These are phyloP conservation scores for Chrysoporthe austroafricana DNA, from an alignment of 2,329 filamentous ascomycete species.

Conservation along the genomic window DNA sequence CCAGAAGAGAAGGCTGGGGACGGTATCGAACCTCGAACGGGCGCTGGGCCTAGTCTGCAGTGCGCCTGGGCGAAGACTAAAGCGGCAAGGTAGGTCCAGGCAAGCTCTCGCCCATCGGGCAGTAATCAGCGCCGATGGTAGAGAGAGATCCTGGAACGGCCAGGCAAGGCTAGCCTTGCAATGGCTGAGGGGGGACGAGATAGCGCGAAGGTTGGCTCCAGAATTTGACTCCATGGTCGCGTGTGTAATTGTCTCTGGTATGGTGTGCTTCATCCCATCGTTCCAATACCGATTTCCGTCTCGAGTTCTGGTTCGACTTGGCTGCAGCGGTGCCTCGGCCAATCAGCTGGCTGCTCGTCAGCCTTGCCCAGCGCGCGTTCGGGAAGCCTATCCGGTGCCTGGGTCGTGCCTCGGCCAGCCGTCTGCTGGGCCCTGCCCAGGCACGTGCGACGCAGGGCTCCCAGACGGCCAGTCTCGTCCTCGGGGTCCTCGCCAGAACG, in stretches of 20 bases:
- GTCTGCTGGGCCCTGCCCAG: not conserved
- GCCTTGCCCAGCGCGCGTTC: not conserved
- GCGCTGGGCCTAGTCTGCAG: too few relatives aligned
- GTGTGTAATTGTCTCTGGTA: not conserved
- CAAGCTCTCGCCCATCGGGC: slow-evolving; percentile 6
- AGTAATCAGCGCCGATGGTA: not conserved
- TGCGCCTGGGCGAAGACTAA: too few relatives aligned
- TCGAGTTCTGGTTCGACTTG: not conserved
- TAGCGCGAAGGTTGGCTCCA: not conserved
- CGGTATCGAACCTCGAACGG: too few relatives aligned
- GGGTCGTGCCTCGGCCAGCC: not conserved
- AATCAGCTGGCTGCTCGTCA: not conserved
- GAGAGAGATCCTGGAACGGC: slow-evolving; percentile 7
- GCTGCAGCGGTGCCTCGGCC: not conserved
- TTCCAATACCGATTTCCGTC: slow-evolving; percentile 9
- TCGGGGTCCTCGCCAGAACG: not conserved
- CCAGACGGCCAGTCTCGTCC: not conserved
- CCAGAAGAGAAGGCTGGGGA: not conserved
- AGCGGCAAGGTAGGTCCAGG: not conserved
- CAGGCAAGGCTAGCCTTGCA: slow-evolving; percentile 19
- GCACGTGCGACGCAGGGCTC: not conserved
- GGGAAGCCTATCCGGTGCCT: not conserved
- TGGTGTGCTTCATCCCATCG: slow-evolving; percentile 11
- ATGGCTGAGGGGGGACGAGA: not conserved
- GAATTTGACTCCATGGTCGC: not conserved